Evolutionary conservation across 2,329 filamentous ascomycete genomes (phyloP).

Genomic region (Macroventuria anomochaeta): DNA sequence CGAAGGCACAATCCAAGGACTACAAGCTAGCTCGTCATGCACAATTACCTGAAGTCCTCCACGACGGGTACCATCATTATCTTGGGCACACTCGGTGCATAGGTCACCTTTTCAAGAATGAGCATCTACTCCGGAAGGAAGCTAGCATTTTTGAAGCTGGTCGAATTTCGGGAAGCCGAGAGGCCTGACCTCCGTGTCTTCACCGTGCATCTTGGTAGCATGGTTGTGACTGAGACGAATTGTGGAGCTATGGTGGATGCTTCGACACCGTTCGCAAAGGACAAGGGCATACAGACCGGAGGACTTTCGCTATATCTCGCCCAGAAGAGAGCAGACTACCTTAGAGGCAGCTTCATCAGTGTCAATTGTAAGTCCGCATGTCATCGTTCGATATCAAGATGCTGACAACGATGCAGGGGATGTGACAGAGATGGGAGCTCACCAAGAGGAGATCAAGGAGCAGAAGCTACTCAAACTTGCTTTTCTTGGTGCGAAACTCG

Average conservation of each 20-base stretch:
- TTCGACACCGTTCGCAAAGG: slow-evolving; percentile 27
- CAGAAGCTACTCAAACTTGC: slow-evolving; percentile 36
- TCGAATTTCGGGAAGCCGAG: slow-evolving; percentile 32
- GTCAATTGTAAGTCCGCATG: slow-evolving; percentile 30
- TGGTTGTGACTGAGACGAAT: slow-evolving; percentile 17
- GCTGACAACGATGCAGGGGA: slow-evolving; percentile 29
- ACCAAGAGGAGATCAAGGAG: slow-evolving; percentile 38
- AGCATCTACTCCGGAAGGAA: slow-evolving; percentile 32
- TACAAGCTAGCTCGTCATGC: slow-evolving; percentile 24
- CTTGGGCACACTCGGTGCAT: slow-evolving; percentile 23
- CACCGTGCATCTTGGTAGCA: slow-evolving; percentile 32
- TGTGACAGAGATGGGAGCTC: slow-evolving; percentile 35
- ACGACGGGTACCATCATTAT: slow-evolving; percentile 28
- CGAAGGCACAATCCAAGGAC: slow-evolving; percentile 18
- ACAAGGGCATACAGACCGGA: slow-evolving; percentile 26
- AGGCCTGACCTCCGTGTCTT: slow-evolving; percentile 31
- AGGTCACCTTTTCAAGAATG: slow-evolving; percentile 22
- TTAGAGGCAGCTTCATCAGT: slow-evolving; percentile 26
- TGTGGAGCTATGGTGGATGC: slow-evolving; percentile 15
- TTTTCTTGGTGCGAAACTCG: slow-evolving; percentile 27
- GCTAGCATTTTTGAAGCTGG: slow-evolving; percentile 28
- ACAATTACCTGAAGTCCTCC: slow-evolving; percentile 15
- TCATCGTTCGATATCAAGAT: not conserved
- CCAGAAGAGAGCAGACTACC: slow-evolving; percentile 25
- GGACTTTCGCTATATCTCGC: slow-evolving; percentile 27